These are phyloP conservation scores for Phytophthora ramorum DNA, from an alignment of 352 stramenopile species.

Conservation along the genomic window DNA sequence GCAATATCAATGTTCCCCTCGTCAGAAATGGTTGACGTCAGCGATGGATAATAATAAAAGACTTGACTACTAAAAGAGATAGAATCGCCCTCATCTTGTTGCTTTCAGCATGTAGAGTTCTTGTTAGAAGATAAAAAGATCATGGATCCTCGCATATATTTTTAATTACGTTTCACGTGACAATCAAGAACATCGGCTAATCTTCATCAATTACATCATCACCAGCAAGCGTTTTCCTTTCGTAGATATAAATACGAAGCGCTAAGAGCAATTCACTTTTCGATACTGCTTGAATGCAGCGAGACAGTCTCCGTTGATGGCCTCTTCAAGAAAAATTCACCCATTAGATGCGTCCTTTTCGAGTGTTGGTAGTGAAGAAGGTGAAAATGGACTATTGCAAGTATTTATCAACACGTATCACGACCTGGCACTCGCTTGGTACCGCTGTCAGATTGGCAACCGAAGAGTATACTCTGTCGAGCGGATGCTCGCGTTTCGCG, in stretches of 20 bases:
- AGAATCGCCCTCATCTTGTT: too few species aligned
- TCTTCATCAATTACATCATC: too few species aligned
- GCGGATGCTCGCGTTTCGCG: conserved; percentile 9
- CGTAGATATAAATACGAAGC: not conserved
- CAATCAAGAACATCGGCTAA: too few species aligned
- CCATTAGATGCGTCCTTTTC: not conserved
- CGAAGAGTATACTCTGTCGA: conserved; percentile 5
- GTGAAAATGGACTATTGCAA: not conserved
- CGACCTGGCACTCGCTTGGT: not conserved
- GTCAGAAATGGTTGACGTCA: too few species aligned
- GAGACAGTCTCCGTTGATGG: not conserved
- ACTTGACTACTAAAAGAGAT: too few species aligned
- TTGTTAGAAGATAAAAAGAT: too few species aligned
- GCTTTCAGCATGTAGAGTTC: too few species aligned
- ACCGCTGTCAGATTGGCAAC: conserved; percentile 8
- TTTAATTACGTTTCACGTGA: too few species aligned
- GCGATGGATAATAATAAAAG: too few species aligned
- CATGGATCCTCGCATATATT: too few species aligned
- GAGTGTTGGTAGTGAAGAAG: not conserved
- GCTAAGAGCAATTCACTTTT: not conserved
- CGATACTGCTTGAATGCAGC: not conserved
- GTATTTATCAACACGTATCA: conserved; percentile 4
- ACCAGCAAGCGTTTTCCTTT: not conserved
- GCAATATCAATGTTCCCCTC: too few species aligned
- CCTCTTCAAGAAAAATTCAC: not conserved